Evolutionary conservation across 208 protist genomes (phyloP).

Genomic region (Leishmania turanica): DNA sequence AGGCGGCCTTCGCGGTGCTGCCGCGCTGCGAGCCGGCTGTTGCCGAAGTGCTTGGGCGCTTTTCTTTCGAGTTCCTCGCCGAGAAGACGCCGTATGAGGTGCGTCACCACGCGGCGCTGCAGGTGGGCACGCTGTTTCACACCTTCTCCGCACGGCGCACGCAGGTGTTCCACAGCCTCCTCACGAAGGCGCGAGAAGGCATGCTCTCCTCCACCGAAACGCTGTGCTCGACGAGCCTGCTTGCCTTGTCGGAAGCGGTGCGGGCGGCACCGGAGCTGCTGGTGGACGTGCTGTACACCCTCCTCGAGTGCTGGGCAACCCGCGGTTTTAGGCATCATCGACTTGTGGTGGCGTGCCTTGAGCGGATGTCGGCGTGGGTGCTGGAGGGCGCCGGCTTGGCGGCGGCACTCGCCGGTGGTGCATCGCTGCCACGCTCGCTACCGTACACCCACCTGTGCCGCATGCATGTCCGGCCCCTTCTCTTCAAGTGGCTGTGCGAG

Average conservation of each 20-base stretch:
- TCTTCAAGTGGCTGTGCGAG: constrained; percentile 76
- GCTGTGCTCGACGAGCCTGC: constrained; percentile 63
- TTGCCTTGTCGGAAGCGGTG: constrained; percentile 66
- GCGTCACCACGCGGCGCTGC: constrained; percentile 55
- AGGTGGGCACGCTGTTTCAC: constrained; percentile 55
- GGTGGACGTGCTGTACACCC: constrained; percentile 58
- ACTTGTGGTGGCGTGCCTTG: constrained; percentile 59
- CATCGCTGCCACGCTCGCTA: neutral
- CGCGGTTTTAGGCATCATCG: constrained; percentile 52
- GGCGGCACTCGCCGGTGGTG: neutral
- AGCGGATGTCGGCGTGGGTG: constrained; percentile 35
- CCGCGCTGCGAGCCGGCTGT: constrained; percentile 44
- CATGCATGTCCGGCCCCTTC: constrained; percentile 38
- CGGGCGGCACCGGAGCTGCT: constrained; percentile 52
- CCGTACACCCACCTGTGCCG: constrained; percentile 40
- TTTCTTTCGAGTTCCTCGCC: constrained; percentile 69
- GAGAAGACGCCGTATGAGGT: constrained; percentile 44
- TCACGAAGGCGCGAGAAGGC: constrained; percentile 52
- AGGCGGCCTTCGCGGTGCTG: constrained; percentile 30
- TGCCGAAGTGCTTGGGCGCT: constrained; percentile 61
- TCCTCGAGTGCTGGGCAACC: constrained; percentile 79
- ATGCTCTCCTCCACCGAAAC: constrained; percentile 48
- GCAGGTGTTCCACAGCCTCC: constrained; percentile 61
- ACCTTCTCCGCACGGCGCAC: constrained; percentile 41
- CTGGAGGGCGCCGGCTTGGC: neutral